Evolutionary conservation across 23 red algal genomes (phyloP), one percentile per base, ranked within the genome.

Genomic region (Gracilaria gracilis): DNA sequence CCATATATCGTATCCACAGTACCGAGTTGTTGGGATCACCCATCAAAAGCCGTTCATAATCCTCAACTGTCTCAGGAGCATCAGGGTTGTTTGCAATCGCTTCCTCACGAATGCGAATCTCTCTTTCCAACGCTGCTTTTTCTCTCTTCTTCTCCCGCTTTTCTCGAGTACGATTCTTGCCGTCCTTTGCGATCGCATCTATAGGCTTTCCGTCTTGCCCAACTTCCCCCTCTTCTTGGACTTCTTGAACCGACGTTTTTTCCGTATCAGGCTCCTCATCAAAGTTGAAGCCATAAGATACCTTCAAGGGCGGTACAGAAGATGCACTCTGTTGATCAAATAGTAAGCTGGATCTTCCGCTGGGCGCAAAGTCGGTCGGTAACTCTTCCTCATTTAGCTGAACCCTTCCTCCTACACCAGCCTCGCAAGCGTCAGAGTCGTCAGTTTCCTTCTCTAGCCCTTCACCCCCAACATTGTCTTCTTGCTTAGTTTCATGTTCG

Each of bases 1-100:
- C 97, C 95, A 99, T 99, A 66, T 96, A 99, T 21, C 81, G 77
- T 33, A 96, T 96, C 97, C 97, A 99, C 21, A 95, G 61, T 12
- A 48, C 80, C 15, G 97, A 94, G 35, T 84, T 81, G 61, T 99
- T 89, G 12, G 93, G 97, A 42, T 88, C 76, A 46, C 94, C 97
- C 80, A 96, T 39, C 14, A 99, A 79, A 19, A 91, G 61, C 59
- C 97, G 71, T 83, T 99, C 97, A 95, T 86, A 99, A 85, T 99
- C 97, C 40, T 90, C 97, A 20, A 88, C 90, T 0, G 94, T 99
- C 38, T 96, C 89, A 16, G 94, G 97, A 65, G 75, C 36, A 69
- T 98, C 79, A 8, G 72, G 77, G 28, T 89, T 84, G 23, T 78
- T 81, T 15, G 83, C 80, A 25, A 93, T 75, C 24, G 86, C 74